Percentiles rank a stretch among this genome's conserved stretches.
phyloP scores from a whole-genome alignment of 2,329 filamentous ascomycete species.

The Drechslerella stenobrocha region DNA sequence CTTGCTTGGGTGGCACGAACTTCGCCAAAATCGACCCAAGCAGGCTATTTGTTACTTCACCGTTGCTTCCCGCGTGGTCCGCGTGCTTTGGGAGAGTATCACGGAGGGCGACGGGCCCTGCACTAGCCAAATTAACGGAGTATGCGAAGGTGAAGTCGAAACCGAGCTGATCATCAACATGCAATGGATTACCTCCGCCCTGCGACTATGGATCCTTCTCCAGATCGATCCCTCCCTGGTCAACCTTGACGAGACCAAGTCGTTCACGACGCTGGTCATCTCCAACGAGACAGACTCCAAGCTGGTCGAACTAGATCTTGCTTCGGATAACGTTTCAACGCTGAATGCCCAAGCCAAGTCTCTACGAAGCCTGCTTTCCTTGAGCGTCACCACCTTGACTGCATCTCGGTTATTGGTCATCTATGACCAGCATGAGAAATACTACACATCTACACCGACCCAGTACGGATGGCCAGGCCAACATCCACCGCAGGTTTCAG shows the following conservation, averaged over 20 bases:
- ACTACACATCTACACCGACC: conserved; percentile 38
- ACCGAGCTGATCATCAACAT: conserved; percentile 49
- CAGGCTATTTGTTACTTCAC: conserved; percentile 49
- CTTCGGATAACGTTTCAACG: conserved; percentile 45
- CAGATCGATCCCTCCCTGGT: conserved; percentile 49
- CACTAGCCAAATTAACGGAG: conserved; percentile 49
- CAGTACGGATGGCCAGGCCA: conserved; percentile 46
- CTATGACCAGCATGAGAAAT: conserved; percentile 46
- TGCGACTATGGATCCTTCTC: conserved; percentile 48
- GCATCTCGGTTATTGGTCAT: conserved; percentile 42
- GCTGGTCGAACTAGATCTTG: conserved; percentile 40
- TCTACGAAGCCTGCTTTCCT: conserved; percentile 35
- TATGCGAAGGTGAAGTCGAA: conserved; percentile 49
- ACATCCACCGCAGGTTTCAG: conserved; percentile 36
- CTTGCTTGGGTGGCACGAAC: conserved; percentile 49
- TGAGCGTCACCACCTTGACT: conserved; percentile 44
- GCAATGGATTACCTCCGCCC: conserved; percentile 48
- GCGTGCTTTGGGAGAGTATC: conserved; percentile 40
- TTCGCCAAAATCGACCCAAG: conserved; percentile 45
- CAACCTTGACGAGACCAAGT: conserved; percentile 44
- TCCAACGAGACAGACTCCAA: conserved; percentile 45
- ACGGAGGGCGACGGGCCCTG: conserved; percentile 42
- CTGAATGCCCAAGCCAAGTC: conserved; percentile 43
- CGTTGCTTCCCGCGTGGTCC: conserved; percentile 41
- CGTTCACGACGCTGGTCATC: conserved; percentile 36